Conservation (phyloP, 2,329 filamentous ascomycete species). For the Colletotrichum lupini region DNA sequence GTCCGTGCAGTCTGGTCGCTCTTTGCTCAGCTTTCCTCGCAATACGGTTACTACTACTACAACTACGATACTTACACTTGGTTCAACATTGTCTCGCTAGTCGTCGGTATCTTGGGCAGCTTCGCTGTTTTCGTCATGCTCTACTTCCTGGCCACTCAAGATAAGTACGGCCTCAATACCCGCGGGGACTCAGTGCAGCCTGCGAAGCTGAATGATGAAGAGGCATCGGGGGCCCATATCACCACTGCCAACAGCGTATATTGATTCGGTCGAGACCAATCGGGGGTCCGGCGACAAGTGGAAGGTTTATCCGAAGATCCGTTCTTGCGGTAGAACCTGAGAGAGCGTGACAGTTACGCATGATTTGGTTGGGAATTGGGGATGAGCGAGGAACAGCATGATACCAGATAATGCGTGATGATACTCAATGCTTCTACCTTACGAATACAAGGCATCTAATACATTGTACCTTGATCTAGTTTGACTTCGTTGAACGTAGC, state of each 20-base stretch:
- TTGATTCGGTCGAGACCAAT: neutral
- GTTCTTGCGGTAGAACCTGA: no score
- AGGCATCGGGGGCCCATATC: conserved; percentile 10
- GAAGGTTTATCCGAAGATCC: no score
- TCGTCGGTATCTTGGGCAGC: conserved; percentile 40
- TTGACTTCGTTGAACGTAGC: neutral
- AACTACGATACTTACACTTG: neutral
- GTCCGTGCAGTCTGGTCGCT: neutral
- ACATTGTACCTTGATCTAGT: neutral
- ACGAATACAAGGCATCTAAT: neutral
- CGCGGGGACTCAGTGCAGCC: conserved; percentile 12
- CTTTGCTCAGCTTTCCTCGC: no score
- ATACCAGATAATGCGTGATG: neutral
- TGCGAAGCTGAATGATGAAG: conserved; percentile 27
- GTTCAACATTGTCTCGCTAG: conserved; percentile 38
- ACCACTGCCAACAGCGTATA: neutral
- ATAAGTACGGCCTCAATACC: conserved; percentile 40
- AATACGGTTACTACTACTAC: neutral
- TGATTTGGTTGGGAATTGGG: neutral
- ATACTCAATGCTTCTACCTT: neutral
- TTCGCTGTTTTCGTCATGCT: conserved; percentile 41
- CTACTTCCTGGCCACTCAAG: conserved; percentile 42
- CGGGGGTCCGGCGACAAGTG: no score
- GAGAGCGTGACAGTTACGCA: neutral
- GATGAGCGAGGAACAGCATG: neutral